A percentile compares a stretch with the other conserved stretches of the same genome.
Conservation (phyloP, 352 stramenopile genomes). For the Blastocystis sp. region DNA sequence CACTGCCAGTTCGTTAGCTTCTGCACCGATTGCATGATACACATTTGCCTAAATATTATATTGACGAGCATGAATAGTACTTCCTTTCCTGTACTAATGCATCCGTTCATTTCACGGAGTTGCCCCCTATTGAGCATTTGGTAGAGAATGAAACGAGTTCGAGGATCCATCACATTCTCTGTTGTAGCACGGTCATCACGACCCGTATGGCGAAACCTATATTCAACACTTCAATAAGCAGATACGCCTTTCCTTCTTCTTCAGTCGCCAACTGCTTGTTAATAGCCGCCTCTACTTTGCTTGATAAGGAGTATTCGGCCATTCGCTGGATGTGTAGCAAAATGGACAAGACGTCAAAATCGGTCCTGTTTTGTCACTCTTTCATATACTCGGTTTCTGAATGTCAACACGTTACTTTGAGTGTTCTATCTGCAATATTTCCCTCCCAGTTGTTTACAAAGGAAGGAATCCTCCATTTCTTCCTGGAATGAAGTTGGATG, state of each 20-base stretch:
- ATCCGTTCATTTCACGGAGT: conserved; percentile 92
- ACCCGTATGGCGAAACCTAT: conserved; percentile 77
- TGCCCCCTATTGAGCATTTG: conserved; percentile 91
- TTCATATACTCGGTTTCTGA: background rate
- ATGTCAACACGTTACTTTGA: background rate
- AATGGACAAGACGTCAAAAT: background rate
- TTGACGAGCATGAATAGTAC: background rate
- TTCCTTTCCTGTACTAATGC: conserved; percentile 96
- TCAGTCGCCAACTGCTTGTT: conserved; percentile 39
- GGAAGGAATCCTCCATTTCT: conserved; percentile 16
- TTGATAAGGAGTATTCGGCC: conserved; percentile 28
- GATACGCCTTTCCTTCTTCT: conserved; percentile 31
- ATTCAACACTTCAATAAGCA: background rate
- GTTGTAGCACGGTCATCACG: conserved; percentile 92
- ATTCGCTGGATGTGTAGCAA: background rate
- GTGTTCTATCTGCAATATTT: conserved; percentile 30
- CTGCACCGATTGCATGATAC: conserved; percentile 81
- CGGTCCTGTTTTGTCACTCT: background rate
- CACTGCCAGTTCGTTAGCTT: conserved; percentile 76
- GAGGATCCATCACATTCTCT: conserved; percentile 91
- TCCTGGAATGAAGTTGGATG: background rate
- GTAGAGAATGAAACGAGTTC: conserved; percentile 95
- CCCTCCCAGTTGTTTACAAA: background rate
- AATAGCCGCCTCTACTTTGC: conserved; percentile 17
- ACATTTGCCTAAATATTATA: conserved; percentile 81